Evolutionary conservation across 441 rosid genomes (phyloP).

Genomic region (Capsella rubella): DNA sequence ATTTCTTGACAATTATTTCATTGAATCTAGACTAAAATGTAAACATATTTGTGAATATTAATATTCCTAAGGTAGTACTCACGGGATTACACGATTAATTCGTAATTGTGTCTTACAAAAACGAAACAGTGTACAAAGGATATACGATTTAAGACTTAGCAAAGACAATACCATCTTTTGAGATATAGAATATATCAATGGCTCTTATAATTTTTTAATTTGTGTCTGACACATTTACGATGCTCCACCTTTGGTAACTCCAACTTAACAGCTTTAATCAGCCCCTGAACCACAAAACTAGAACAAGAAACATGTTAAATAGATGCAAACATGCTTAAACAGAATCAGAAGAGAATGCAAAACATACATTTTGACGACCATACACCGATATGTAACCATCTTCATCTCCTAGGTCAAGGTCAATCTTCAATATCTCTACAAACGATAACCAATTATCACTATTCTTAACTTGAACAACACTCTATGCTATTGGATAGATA

Average conservation of each 20-base stretch:
- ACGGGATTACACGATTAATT: too few relatives aligned
- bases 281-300: background rate
- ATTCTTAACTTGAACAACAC: background rate
- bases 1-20: too few relatives aligned
- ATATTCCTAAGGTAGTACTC: too few relatives aligned
- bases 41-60: too few relatives aligned
- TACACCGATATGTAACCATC: too few relatives aligned
- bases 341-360: too few relatives aligned
- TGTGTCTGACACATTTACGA: background rate
- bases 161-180: background rate
- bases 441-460: too few relatives aligned
- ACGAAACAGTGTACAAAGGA: background rate
- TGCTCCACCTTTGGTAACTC: background rate
- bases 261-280: background rate
- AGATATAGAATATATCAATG: background rate
- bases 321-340: too few relatives aligned
- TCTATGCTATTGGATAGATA: background rate
- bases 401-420: background rate
- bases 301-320: too few relatives aligned
- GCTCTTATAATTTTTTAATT: background rate
- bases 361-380: too few relatives aligned
- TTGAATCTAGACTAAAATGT: too few relatives aligned
- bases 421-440: background rate
- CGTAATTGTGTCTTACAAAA: background rate
- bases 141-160: background rate